Evolutionary conservation across 140 eudicot genomes (phyloP).

Genomic region (Senecio squalidus): DNA sequence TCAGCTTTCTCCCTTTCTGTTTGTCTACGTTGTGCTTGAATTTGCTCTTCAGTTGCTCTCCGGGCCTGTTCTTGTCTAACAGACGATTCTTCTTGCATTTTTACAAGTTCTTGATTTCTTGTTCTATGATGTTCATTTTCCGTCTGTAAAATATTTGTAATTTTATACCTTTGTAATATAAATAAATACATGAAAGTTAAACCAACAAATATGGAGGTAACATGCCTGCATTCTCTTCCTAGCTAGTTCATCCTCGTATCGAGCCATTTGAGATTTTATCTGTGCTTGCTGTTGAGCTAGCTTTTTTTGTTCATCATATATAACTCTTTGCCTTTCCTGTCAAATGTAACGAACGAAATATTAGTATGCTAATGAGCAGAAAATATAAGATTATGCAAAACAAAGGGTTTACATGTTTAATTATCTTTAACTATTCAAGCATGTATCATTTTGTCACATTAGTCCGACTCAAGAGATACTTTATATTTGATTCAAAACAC

Average conservation of each 20-base stretch:
- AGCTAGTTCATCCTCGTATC: conserved; percentile 81
- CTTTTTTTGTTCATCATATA: conserved; percentile 88
- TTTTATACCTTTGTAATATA: neutral
- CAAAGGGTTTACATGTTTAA: neutral
- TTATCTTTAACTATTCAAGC: too few relatives aligned
- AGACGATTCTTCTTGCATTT: conserved; percentile 93
- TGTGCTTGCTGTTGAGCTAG: conserved; percentile 85
- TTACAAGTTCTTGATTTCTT: conserved; percentile 94
- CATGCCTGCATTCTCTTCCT: conserved; percentile 97
- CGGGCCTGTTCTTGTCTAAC: conserved; percentile 81
- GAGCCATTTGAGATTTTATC: conserved; percentile 86
- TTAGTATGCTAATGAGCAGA: too few relatives aligned
- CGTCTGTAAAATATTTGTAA: conserved; percentile 38
- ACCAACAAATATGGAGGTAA: neutral
- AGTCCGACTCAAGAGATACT: neutral
- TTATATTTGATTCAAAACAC: neutral
- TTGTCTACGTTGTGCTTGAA: conserved; percentile 89
- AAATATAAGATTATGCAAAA: neutral
- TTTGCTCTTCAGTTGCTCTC: conserved; percentile 95
- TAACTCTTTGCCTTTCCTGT: conserved; percentile 85
- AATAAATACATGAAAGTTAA: neutral
- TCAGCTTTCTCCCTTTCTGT: conserved; percentile 96
- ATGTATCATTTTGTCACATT: too few relatives aligned
- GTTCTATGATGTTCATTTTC: conserved; percentile 90
- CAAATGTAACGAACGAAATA: conserved; percentile 23